phyloP scores from a whole-genome alignment of 2,329 filamentous ascomycete species.

The Diplodia sapinea region DNA sequence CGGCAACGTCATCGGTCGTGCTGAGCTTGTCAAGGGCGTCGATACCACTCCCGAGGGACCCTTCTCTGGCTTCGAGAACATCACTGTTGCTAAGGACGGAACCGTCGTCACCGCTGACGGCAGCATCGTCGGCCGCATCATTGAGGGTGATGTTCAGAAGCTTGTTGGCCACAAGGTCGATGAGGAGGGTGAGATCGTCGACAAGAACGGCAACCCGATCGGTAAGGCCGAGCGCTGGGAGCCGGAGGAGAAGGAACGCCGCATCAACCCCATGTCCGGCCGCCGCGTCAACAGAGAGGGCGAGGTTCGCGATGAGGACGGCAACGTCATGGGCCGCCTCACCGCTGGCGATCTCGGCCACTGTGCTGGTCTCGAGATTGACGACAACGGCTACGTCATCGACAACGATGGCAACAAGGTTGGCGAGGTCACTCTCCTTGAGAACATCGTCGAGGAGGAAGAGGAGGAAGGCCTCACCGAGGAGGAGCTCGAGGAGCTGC shows the following conservation, averaged over 20 bases:
- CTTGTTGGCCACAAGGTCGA: constrained; percentile 58
- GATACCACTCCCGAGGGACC: constrained; percentile 60
- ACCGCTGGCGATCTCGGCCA: constrained; percentile 59
- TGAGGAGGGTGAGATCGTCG: constrained; percentile 59
- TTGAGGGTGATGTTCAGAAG: constrained; percentile 59
- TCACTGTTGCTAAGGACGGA: constrained; percentile 64
- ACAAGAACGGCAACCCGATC: constrained; percentile 61
- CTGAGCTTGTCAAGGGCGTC: constrained; percentile 61
- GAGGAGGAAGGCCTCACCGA: constrained; percentile 58
- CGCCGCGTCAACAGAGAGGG: constrained; percentile 60
- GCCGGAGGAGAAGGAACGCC: constrained; percentile 59
- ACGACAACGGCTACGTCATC: constrained; percentile 59
- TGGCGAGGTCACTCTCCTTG: constrained; percentile 66
- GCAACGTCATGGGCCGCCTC: constrained; percentile 57
- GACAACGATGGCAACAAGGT: constrained; percentile 67
- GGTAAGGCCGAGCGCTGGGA: constrained; percentile 61
- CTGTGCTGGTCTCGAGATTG: constrained; percentile 59
- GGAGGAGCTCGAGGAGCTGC: constrained; percentile 55
- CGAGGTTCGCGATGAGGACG: constrained; percentile 59
- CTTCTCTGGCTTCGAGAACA: constrained; percentile 65
- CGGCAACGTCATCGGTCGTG: constrained; percentile 65
- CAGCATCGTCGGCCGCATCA: constrained; percentile 56
- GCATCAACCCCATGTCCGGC: constrained; percentile 66
- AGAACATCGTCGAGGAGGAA: constrained; percentile 66
- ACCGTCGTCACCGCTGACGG: constrained; percentile 56